phyloP scores from a whole-genome alignment of 2,329 filamentous ascomycete species.

The Exophiala calicioides region DNA sequence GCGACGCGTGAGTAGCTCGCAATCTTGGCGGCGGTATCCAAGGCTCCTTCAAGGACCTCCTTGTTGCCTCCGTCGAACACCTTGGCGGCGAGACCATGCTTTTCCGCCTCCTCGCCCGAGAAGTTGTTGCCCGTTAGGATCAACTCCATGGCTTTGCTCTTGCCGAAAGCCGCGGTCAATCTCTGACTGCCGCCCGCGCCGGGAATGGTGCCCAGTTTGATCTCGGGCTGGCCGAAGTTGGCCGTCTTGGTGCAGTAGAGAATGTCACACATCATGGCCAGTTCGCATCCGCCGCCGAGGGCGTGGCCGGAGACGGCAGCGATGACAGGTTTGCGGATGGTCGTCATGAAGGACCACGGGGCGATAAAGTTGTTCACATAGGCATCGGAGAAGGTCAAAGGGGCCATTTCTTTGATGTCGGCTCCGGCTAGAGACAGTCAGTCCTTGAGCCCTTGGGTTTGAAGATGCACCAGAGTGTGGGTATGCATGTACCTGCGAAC shows the following conservation, averaged over 20 bases:
- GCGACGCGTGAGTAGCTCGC: slow-evolving; percentile 84
- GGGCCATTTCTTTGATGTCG: slow-evolving; percentile 99
- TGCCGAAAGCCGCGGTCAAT: slow-evolving; percentile 77
- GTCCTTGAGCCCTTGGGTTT: slow-evolving; percentile 11
- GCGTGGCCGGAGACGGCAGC: slow-evolving; percentile 93
- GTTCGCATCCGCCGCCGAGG: slow-evolving; percentile 90
- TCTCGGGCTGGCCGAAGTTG: slow-evolving; percentile 95
- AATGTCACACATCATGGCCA: slow-evolving; percentile 97
- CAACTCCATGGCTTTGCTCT: slow-evolving; percentile 86
- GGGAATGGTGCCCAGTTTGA: slow-evolving; percentile 90
- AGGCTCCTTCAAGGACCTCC: slow-evolving; percentile 75
- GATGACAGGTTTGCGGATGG: slow-evolving; percentile 90
- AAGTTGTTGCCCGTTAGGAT: slow-evolving; percentile 86
- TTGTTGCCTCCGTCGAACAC: slow-evolving; percentile 74
- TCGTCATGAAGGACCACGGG: slow-evolving; percentile 82
- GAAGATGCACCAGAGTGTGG: neutral
- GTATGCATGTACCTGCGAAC: slow-evolving; percentile 63
- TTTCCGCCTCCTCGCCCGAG: slow-evolving; percentile 76
- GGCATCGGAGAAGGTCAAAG: slow-evolving; percentile 82
- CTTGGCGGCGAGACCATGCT: slow-evolving; percentile 87
- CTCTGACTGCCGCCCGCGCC: slow-evolving; percentile 91
- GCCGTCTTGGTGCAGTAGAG: slow-evolving; percentile 84
- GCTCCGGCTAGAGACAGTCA: slow-evolving; percentile 66
- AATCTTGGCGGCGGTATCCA: slow-evolving; percentile 86
- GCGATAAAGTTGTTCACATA: slow-evolving; percentile 94